Evolutionary conservation across 345 rosid genomes (phyloP).

Genomic region (Durio zibethinus): DNA sequence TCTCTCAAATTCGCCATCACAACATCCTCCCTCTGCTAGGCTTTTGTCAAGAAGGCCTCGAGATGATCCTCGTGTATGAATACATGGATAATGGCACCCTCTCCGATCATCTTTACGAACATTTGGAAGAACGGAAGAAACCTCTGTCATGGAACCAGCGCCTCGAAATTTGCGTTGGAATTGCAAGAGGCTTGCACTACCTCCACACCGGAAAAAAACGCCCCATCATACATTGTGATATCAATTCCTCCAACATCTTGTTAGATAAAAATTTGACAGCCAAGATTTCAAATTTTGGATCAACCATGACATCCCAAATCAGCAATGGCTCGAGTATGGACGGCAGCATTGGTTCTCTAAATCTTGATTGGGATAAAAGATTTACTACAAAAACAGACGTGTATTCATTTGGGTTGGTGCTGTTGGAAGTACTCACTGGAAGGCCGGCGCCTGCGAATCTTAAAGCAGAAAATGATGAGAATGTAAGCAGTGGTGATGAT

Average conservation of each 20-base stretch:
- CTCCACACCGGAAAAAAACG: not conserved
- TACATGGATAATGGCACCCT: not conserved
- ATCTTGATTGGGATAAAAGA: slow-evolving; percentile 23
- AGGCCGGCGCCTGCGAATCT: slow-evolving; percentile 16
- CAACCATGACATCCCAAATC: slow-evolving; percentile 31
- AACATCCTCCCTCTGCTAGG: not conserved
- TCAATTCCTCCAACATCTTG: not conserved
- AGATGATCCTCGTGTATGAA: slow-evolving; percentile 2
- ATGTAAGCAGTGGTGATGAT: not conserved
- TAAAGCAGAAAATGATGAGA: not conserved
- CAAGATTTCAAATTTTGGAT: not conserved
- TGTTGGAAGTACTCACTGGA: slow-evolving; percentile 34
- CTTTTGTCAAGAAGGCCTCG: not conserved
- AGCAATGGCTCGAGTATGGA: slow-evolving; percentile 30
- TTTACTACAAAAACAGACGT: slow-evolving; percentile 32
- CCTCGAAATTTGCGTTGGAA: not conserved
- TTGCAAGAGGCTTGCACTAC: slow-evolving; percentile 2
- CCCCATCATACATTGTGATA: not conserved
- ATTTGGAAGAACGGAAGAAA: not conserved
- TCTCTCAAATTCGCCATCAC: slow-evolving; percentile 6
- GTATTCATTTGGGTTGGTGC: slow-evolving; percentile 37
- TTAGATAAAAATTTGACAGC: not conserved
- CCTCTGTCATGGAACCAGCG: not conserved
- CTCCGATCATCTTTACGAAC: not conserved
- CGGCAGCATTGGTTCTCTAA: slow-evolving; percentile 33